Evolutionary conservation across 1,139 yeast genomes (phyloP).

Genomic region (Nadsonia commutata): DNA sequence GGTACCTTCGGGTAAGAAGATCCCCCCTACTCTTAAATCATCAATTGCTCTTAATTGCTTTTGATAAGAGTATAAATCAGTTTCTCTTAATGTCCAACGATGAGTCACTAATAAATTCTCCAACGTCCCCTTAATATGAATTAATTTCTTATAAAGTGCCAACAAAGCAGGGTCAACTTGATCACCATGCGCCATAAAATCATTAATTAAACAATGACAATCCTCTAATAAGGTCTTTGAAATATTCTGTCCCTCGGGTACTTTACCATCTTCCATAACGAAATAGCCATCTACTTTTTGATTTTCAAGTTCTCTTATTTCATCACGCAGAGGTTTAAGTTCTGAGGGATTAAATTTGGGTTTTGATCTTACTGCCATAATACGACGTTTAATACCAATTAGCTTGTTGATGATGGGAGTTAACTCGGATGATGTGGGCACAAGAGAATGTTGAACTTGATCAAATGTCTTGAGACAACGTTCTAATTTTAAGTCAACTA

Average conservation of each 20-base stretch:
- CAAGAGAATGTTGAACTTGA: conserved; percentile 17
- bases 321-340: conserved; percentile 24
- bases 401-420: conserved; percentile 21
- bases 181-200: conserved; percentile 44
- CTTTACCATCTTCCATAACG: conserved; percentile 3
- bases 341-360: conserved; percentile 21
- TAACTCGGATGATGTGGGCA: conserved; percentile 21
- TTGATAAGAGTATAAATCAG: conserved; percentile 78
- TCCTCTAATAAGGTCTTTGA: conserved; percentile 42
- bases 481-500: conserved; percentile 17
- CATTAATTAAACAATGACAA: conserved; percentile 60
- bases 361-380: conserved; percentile 35
- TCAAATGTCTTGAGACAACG: conserved; percentile 16
- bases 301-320: conserved; percentile 29
- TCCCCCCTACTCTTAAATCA: conserved; percentile 45
- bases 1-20: conserved; percentile 24
- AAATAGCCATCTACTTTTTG: conserved; percentile 26
- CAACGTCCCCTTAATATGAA: conserved; percentile 52
- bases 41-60: conserved; percentile 59
- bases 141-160: conserved; percentile 39
- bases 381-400: conserved; percentile 38
- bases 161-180: conserved; percentile 34
- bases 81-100: conserved; percentile 93
- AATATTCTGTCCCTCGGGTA: conserved; percentile 40
- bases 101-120: conserved; percentile 78